phyloP scores from a whole-genome alignment of 306 rosid species.

The Comarum palustre region DNA sequence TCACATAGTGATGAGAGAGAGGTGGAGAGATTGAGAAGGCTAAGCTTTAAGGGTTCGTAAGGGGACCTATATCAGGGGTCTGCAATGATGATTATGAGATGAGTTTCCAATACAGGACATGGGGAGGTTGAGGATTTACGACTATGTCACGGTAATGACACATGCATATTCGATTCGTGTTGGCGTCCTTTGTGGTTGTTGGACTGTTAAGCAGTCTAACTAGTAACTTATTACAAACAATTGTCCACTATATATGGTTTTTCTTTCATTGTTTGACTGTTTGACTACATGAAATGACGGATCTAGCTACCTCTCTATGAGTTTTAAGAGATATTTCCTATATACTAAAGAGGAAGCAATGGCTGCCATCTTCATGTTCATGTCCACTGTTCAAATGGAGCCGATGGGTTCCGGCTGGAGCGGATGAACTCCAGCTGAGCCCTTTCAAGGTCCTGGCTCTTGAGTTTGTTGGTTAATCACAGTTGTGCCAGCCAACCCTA shows the following conservation, averaged over 20 bases:
- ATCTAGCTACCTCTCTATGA: neutral
- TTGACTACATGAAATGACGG: too few species aligned
- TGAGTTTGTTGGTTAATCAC: too few species aligned
- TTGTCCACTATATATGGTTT: neutral
- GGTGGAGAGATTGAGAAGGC: neutral
- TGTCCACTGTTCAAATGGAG: too few species aligned
- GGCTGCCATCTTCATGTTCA: too few species aligned
- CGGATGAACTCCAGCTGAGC: too few species aligned
- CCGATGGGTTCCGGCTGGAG: too few species aligned
- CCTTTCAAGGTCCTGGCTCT: too few species aligned
- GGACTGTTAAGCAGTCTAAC: neutral
- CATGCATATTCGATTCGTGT: neutral
- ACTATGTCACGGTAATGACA: neutral
- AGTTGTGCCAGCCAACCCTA: too few species aligned
- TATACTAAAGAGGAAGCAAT: too few species aligned
- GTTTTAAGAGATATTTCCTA: too few species aligned
- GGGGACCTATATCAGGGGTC: neutral
- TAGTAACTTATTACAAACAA: neutral
- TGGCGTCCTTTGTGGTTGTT: neutral
- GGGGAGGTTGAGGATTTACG: slow-evolving; percentile 2
- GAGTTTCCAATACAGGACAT: slow-evolving; percentile 25
- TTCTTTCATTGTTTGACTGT: neutral
- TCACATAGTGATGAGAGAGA: neutral
- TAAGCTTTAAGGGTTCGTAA: slow-evolving; percentile 19
- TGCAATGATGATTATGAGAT: neutral